Percentiles rank a stretch among this genome's conserved stretches.
These are phyloP conservation scores for Bolboschoenoplectus hybrid DNA, from an alignment of 202 grass and related monocot species.

Conservation along the genomic window DNA sequence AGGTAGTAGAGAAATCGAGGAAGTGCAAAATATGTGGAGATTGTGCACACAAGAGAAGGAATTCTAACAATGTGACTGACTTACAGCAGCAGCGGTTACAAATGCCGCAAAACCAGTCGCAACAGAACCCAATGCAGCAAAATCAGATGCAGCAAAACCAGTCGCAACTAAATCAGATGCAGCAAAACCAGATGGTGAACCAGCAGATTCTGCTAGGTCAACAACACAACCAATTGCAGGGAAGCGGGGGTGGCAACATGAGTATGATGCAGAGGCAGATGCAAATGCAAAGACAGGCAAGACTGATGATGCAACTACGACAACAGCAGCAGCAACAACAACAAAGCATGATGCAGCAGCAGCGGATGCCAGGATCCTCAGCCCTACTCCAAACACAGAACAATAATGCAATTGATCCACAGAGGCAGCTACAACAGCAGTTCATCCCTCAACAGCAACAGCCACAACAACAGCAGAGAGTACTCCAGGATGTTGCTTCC, in stretches of 20 bases:
- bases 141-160: slow-evolving; percentile 57
- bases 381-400: slow-evolving; percentile 65
- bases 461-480: slow-evolving; percentile 52
- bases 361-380: slow-evolving; percentile 67
- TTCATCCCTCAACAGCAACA: slow-evolving; percentile 44
- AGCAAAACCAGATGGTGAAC: slow-evolving; percentile 3
- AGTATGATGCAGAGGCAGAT: slow-evolving; percentile 53
- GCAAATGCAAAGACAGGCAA: slow-evolving; percentile 60
- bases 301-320: slow-evolving; percentile 50
- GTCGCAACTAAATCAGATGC: slow-evolving; percentile 30
- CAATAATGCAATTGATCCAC: slow-evolving; percentile 42
- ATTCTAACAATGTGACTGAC: not conserved
- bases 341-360: slow-evolving; percentile 48
- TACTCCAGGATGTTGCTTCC: slow-evolving; percentile 79
- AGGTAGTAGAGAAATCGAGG: not conserved
- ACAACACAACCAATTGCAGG: slow-evolving; percentile 51
- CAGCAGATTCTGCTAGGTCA: not conserved
- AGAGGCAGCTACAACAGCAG: slow-evolving; percentile 67
- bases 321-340: slow-evolving; percentile 62
- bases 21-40: slow-evolving; percentile 1
- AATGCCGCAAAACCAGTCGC: slow-evolving; percentile 45
- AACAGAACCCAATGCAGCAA: slow-evolving; percentile 33
- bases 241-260: slow-evolving; percentile 51
- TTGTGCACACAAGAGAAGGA: not conserved
- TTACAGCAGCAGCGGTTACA: not conserved